phyloP scores from a whole-genome alignment of 805 yeast species.

The Clavispora santaluciae region DNA sequence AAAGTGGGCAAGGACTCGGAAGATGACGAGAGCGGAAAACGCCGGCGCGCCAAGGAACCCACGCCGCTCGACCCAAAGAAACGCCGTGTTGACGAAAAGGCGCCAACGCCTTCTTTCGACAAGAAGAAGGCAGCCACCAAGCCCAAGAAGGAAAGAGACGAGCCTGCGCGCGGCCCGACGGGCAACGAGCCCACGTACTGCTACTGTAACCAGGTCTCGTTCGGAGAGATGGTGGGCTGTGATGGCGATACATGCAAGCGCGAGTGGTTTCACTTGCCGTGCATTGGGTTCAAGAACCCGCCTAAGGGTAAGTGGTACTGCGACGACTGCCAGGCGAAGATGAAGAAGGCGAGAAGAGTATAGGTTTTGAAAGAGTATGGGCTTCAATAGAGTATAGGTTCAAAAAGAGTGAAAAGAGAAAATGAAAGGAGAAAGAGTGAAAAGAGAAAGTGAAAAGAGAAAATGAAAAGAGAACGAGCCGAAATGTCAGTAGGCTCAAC shows the following conservation, averaged over 20 bases:
- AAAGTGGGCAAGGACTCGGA: conserved; percentile 50
- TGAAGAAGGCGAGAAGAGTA: conserved; percentile 19
- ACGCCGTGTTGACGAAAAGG: conserved; percentile 11
- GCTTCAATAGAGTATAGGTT: no score
- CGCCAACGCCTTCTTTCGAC: conserved; percentile 6
- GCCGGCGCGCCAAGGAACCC: conserved; percentile 16
- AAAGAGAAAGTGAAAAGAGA: no score
- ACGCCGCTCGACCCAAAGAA: conserved; percentile 19
- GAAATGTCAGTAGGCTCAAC: no score
- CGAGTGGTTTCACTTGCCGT: conserved; percentile 95
- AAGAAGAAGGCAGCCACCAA: conserved; percentile 19
- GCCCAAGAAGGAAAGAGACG: conserved; percentile 17
- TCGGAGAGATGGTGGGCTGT: conserved; percentile 99
- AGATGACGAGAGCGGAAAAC: conserved; percentile 19
- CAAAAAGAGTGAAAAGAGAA: no score
- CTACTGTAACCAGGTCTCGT: conserved; percentile 94
- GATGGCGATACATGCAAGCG: conserved; percentile 89
- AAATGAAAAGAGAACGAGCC: no score
- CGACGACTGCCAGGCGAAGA: conserved; percentile 37
- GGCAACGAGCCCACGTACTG: conserved; percentile 78
- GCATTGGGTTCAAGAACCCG: conserved; percentile 79
- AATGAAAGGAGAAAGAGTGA: no score
- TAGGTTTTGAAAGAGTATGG: background rate
- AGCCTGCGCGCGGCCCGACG: conserved; percentile 7
- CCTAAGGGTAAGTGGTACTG: conserved; percentile 61